Base-by-base conservation (phyloP, 148 eudicot genomes). In the Salicornia ramosissima region DNA sequence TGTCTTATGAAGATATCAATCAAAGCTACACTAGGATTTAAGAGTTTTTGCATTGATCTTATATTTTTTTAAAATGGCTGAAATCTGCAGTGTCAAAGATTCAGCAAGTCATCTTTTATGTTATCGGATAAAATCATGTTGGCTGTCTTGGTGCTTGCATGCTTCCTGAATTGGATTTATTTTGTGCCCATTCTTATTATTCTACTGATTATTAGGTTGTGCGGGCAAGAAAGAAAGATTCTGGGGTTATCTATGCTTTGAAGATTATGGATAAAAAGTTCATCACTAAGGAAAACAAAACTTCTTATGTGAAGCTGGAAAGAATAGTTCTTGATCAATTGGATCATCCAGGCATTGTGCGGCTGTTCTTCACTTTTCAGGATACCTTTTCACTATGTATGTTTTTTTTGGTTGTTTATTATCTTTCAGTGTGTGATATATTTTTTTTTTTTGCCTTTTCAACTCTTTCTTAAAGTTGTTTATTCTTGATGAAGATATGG, bases 191-290 rank as follows among this genome's bases (percentile, higher is more conserved):
- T 29, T 63, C 40, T 72, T 42, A 64, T 43, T 65, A 0, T 12
- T 15, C 10, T 0, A 31, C 74, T 68, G 26, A 43, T 72, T 21
- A 39, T 26, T 77, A 94, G 99, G 99, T 94, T 77, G 99, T 94
- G 50, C 80, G 96, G 75, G 97, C 96, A 22, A 84, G 84, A 74
- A 91, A 94, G 88, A 94, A 89, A 82, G 97, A 94, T 73, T 84
- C 96, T 2, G 97, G 96, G 61, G 72, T 72, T 59, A 79, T 94
- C 6, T 94, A 91, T 82, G 97, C 99, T 45, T 76, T 94, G 82
- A 94, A 94, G 82, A 91, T 94, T 72, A 94, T 94, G 99, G 99
- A 94, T 77, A 94, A 94, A 47, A 94, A 89, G 81, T 91, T 94
- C 81, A 91, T 94, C 69, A 91, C 99, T 18, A 94, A 94, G 77